These are phyloP conservation scores for Didymosphaeria variabile DNA, from an alignment of 2,329 filamentous ascomycete species.

Conservation along the genomic window DNA sequence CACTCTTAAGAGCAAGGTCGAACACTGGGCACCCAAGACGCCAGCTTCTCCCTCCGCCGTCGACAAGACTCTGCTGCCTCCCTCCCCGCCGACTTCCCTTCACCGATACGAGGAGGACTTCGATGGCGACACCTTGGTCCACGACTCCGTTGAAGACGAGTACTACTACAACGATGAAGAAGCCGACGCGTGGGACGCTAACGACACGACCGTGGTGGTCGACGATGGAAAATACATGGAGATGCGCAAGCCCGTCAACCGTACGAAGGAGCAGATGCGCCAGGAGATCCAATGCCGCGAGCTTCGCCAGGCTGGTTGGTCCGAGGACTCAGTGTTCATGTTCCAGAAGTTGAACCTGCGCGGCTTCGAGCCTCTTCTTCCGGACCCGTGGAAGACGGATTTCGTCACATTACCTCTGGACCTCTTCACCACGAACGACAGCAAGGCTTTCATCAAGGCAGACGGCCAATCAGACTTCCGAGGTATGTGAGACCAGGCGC, in stretches of 20 bases:
- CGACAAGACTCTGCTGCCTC: constrained; percentile 37
- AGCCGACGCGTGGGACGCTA: constrained; percentile 42
- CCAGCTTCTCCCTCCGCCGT: constrained; percentile 29
- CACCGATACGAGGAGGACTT: constrained; percentile 37
- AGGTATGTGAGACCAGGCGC: constrained; percentile 40
- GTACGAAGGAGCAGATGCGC: constrained; percentile 33
- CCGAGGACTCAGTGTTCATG: constrained; percentile 61
- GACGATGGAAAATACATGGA: constrained; percentile 43
- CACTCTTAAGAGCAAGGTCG: constrained; percentile 43
- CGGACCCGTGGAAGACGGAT: constrained; percentile 61
- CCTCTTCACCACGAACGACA: constrained; percentile 58
- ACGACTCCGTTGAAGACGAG: constrained; percentile 21
- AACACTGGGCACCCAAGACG: constrained; percentile 35
- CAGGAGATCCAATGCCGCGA: constrained; percentile 38
- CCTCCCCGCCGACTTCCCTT: constrained; percentile 43
- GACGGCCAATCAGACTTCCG: constrained; percentile 56
- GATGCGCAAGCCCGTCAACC: constrained; percentile 33
- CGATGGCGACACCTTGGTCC: constrained; percentile 44
- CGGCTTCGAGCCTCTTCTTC: constrained; percentile 65
- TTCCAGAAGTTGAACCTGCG: constrained; percentile 64
- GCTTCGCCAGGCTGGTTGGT: constrained; percentile 58
- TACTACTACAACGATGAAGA: constrained; percentile 19
- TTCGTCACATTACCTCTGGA: constrained; percentile 63
- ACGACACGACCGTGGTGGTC: constrained; percentile 47
- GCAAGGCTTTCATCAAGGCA: constrained; percentile 58